These are phyloP conservation scores for Chamaenerion angustifolium DNA, from an alignment of 345 rosid species.

Conservation along the genomic window DNA sequence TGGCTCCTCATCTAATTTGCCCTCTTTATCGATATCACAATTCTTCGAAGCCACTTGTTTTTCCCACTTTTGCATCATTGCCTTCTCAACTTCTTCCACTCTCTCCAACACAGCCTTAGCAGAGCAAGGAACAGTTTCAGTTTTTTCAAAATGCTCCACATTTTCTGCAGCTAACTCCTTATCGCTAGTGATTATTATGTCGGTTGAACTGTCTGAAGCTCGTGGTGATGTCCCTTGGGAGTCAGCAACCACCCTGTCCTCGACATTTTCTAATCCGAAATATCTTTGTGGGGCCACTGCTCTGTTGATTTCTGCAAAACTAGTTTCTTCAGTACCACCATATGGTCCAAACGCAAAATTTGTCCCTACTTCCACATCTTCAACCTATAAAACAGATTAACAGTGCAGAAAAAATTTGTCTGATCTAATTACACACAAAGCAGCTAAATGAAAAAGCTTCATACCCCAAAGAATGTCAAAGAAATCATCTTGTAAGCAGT, in stretches of 20 bases:
- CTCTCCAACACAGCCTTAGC: background rate
- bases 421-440: background rate
- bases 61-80: too few species aligned
- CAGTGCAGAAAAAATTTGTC: background rate
- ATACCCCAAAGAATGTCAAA: background rate
- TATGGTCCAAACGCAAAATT: slow-evolving; percentile 38
- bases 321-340: slow-evolving; percentile 37
- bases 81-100: background rate
- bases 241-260: slow-evolving; percentile 6
- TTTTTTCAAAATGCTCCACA: slow-evolving; percentile 12
- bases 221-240: slow-evolving; percentile 27
- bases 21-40: too few species aligned
- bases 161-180: slow-evolving; percentile 8
- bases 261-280: slow-evolving; percentile 24
- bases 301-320: slow-evolving; percentile 29
- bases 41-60: too few species aligned
- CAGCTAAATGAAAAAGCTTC: background rate
- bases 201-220: slow-evolving; percentile 43
- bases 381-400: slow-evolving; percentile 21
- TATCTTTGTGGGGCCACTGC: slow-evolving; percentile 18
- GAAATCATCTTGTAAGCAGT: background rate
- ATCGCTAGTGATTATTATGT: slow-evolving; percentile 23
- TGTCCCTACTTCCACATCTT: slow-evolving; percentile 33
- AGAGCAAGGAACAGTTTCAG: slow-evolving; percentile 13
- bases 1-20: too few species aligned